Percentiles rank a stretch among this genome's conserved stretches.
phyloP scores from a whole-genome alignment of 2,329 filamentous ascomycete species.

The Xylariaceae sp. region DNA sequence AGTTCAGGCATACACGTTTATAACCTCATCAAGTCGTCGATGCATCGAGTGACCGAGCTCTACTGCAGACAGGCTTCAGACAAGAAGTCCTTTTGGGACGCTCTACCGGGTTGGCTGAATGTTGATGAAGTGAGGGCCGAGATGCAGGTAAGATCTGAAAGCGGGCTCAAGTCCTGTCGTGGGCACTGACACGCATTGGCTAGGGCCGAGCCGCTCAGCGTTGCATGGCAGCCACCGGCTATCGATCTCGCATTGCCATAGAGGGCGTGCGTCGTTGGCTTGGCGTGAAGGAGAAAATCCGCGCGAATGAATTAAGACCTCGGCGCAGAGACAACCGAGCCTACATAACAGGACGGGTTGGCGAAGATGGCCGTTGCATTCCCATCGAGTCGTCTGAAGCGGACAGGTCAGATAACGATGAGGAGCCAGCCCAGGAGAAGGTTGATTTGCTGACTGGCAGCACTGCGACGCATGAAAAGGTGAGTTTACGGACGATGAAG shows the following conservation, averaged over 20 bases:
- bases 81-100: constrained; percentile 11
- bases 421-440: too few species aligned
- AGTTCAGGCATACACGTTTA: constrained; percentile 18
- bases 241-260: constrained; percentile 19
- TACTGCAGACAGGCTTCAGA: neutral
- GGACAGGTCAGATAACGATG: too few species aligned
- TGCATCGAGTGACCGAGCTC: constrained; percentile 18
- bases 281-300: neutral
- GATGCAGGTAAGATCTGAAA: constrained; percentile 18
- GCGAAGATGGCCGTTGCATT: too few species aligned
- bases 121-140: constrained; percentile 20
- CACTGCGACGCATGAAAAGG: neutral
- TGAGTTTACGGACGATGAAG: neutral
- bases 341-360: too few species aligned
- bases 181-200: neutral
- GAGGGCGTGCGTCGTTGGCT: constrained; percentile 15
- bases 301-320: too few species aligned
- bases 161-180: too few species aligned
- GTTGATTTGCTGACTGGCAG: neutral
- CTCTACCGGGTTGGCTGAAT: constrained; percentile 19
- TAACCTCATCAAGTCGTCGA: constrained; percentile 16
- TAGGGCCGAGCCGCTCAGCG: constrained; percentile 20
- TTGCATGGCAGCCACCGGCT: constrained; percentile 17
- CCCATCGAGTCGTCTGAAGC: too few species aligned
- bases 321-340: neutral